These are phyloP conservation scores for Haematococcus lacustris DNA, from an alignment of 139 green algal species.

Conservation along the genomic window DNA sequence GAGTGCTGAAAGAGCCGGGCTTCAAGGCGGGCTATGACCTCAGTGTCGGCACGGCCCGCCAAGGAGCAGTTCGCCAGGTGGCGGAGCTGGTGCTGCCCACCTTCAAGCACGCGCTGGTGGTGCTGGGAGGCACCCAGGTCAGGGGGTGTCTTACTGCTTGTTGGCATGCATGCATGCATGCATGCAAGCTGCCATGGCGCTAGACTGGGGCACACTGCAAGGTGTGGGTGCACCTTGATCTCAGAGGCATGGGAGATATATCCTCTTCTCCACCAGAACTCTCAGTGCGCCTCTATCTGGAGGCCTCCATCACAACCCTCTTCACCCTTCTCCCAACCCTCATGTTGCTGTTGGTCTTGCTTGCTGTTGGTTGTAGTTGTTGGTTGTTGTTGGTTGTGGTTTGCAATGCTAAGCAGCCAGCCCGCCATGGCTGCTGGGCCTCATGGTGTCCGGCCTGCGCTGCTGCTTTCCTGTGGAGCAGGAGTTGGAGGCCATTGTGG, in stretches of 20 bases:
- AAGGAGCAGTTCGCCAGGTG: neutral
- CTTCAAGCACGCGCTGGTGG: constrained; percentile 71
- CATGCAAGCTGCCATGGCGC: too few relatives aligned
- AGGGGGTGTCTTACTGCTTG: neutral
- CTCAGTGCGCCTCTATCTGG: neutral
- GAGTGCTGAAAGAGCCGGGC: constrained; percentile 44
- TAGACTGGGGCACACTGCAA: too few relatives aligned
- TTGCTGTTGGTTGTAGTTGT: neutral
- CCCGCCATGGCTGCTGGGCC: neutral
- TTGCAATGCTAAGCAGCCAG: too few relatives aligned
- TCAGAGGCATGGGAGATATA: neutral
- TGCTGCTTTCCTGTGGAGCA: neutral
- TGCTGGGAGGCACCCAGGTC: constrained; percentile 55
- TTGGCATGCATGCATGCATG: too few relatives aligned
- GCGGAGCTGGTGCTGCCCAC: constrained; percentile 41
- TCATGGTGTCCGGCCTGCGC: neutral
- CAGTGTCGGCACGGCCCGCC: constrained; percentile 34
- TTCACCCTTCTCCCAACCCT: too few relatives aligned
- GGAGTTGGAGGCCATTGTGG: constrained; percentile 56
- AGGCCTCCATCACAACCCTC: too few relatives aligned
- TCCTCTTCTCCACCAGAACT: neutral
- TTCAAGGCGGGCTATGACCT: constrained; percentile 69
- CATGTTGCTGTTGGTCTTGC: too few relatives aligned
- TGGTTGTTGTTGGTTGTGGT: neutral
- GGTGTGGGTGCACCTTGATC: too few relatives aligned